phyloP scores from a whole-genome alignment of 1,139 yeast species.

The Geotrichum macrosporum region DNA sequence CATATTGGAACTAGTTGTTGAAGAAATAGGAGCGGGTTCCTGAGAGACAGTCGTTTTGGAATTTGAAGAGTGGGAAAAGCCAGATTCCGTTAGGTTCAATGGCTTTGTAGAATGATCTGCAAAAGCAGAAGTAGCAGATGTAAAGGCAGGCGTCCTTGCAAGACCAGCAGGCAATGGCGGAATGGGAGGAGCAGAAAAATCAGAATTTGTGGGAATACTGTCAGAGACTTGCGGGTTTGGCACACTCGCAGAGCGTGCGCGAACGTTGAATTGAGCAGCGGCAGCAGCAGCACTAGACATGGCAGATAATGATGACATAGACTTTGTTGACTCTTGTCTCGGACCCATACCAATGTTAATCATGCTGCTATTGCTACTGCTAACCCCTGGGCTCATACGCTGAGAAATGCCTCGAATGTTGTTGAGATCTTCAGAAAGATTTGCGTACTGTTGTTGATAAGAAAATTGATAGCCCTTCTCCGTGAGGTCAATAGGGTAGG shows the following conservation, averaged over 20 bases:
- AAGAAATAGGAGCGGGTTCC: neutral
- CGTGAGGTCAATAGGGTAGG: constrained; percentile 10
- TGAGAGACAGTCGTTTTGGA: neutral
- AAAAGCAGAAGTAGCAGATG: neutral
- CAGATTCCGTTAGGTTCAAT: constrained; percentile 12
- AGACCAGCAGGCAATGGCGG: constrained; percentile 12
- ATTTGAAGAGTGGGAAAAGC: too few relatives aligned
- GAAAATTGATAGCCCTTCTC: constrained; percentile 6
- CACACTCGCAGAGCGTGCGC: constrained; percentile 18
- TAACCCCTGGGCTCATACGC: neutral
- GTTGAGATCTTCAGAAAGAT: constrained; percentile 1
- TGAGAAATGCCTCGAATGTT: neutral
- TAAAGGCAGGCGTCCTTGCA: neutral
- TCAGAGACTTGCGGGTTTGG: constrained; percentile 2
- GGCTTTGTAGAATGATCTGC: constrained; percentile 1
- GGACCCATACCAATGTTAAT: constrained; percentile 5
- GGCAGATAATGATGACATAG: constrained; percentile 4
- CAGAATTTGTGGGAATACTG: neutral
- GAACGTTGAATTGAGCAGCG: constrained; percentile 6
- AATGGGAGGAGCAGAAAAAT: constrained; percentile 3
- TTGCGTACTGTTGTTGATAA: constrained; percentile 18
- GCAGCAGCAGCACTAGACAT: neutral
- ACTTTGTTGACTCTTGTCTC: constrained; percentile 6
- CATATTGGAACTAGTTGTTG: constrained; percentile 28
- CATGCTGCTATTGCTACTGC: constrained; percentile 11